Evolutionary conservation across 345 rosid genomes (phyloP).

Genomic region (Fremontodendron californicum): DNA sequence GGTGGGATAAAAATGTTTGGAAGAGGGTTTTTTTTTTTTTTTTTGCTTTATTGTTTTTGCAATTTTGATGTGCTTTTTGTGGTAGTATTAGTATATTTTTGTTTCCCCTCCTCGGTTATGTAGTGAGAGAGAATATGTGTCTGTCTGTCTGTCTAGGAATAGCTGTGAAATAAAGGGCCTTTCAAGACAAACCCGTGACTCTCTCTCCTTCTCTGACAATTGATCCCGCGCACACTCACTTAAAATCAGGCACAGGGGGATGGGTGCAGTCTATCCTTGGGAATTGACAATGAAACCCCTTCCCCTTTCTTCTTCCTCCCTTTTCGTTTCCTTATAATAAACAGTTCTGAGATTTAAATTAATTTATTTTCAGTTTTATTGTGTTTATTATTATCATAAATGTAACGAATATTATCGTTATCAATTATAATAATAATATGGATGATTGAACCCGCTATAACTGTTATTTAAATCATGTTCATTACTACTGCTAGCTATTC

Average conservation of each 20-base stretch:
- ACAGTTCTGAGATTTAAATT: too few relatives aligned
- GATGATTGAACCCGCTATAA: too few relatives aligned
- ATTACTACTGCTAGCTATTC: too few relatives aligned
- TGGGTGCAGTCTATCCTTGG: conserved; percentile 16
- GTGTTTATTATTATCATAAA: too few relatives aligned
- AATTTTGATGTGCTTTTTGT: neutral
- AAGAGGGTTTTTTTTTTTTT: neutral
- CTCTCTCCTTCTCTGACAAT: conserved; percentile 45
- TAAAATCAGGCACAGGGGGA: conserved; percentile 34
- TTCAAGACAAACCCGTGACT: conserved; percentile 98
- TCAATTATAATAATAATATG: too few relatives aligned
- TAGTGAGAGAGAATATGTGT: conserved; percentile 73
- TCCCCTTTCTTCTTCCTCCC: too few relatives aligned
- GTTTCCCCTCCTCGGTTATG: conserved; percentile 41
- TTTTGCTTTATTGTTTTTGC: neutral
- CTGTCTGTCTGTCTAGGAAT: conserved; percentile 55
- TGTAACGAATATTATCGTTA: too few relatives aligned
- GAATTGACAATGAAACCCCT: conserved; percentile 31
- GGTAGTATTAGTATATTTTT: neutral
- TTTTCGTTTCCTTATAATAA: neutral
- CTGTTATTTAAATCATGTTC: too few relatives aligned
- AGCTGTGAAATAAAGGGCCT: conserved; percentile 52
- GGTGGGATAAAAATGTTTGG: conserved; percentile 37
- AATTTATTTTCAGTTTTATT: too few relatives aligned
- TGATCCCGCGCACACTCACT: conserved; percentile 67